A percentile compares a stretch with the other conserved stretches of the same genome.
phyloP scores from a whole-genome alignment of 2,329 filamentous ascomycete species.

The Polytolypa hystricis region DNA sequence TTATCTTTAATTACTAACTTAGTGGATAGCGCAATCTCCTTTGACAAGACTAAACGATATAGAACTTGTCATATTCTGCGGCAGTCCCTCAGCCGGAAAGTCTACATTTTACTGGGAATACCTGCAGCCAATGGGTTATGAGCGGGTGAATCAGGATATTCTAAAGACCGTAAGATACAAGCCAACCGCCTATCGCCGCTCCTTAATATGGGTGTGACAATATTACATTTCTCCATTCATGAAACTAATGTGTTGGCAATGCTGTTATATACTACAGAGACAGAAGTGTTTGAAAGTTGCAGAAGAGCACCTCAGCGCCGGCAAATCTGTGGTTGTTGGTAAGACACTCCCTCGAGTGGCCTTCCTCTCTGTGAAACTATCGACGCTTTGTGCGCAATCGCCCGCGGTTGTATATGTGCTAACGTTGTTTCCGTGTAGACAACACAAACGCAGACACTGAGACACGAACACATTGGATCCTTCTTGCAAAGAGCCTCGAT shows the following conservation, averaged over 20 bases:
- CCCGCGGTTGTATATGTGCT: too few species aligned
- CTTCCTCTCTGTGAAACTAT: too few species aligned
- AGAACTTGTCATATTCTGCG: conserved; percentile 77
- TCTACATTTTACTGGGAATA: conserved; percentile 78
- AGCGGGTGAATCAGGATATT: conserved; percentile 79
- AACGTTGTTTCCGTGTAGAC: conserved; percentile 43
- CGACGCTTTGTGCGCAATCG: too few species aligned
- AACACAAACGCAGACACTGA: conserved; percentile 87
- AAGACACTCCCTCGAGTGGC: too few species aligned
- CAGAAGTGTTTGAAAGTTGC: conserved; percentile 62
- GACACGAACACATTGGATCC: conserved; percentile 66
- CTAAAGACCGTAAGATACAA: conserved; percentile 53
- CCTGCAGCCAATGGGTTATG: conserved; percentile 67
- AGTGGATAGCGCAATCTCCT: conserved; percentile 14
- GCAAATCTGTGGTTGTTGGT: conserved; percentile 68
- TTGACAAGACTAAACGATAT: conserved; percentile 51
- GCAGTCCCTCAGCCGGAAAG: conserved; percentile 82
- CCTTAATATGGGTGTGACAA: too few species aligned
- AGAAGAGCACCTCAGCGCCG: conserved; percentile 50
- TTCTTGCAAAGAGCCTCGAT: conserved; percentile 56
- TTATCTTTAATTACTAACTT: not conserved
- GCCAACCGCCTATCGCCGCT: too few species aligned
- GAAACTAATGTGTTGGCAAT: conserved; percentile 8
- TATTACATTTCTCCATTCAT: too few species aligned
- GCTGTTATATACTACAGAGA: conserved; percentile 30